Evolutionary conservation across 495 filamentous ascomycete genomes (phyloP).

Genomic region (Hypoxylon intermedium): DNA sequence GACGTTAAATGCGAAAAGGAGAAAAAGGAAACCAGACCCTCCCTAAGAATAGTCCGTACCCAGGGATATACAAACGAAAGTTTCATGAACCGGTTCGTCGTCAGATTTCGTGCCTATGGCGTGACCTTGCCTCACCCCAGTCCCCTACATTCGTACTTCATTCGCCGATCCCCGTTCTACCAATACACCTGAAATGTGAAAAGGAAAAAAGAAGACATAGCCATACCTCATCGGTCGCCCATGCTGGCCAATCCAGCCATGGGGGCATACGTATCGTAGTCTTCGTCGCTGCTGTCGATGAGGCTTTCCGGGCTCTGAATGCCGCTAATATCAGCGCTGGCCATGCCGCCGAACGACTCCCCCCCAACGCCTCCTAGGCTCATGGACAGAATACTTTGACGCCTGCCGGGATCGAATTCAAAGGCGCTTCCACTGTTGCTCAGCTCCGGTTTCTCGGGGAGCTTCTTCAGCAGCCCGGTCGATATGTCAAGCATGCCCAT

Average conservation of each 20-base stretch:
- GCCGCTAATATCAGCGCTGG: constrained; percentile 51
- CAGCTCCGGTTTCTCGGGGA: constrained; percentile 63
- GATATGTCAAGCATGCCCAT: constrained; percentile 74
- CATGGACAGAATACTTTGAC: constrained; percentile 46
- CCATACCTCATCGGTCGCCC: constrained; percentile 31
- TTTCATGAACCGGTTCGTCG: constrained; percentile 35
- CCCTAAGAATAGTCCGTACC: constrained; percentile 8
- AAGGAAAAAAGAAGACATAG: constrained; percentile 10
- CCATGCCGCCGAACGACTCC: constrained; percentile 41
- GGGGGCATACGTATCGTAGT: constrained; percentile 42
- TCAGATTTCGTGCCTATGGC: constrained; percentile 44
- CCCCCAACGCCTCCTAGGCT: constrained; percentile 25
- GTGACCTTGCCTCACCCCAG: constrained; percentile 42
- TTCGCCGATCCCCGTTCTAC: constrained; percentile 26
- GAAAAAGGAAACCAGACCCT: constrained; percentile 11
- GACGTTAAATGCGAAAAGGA: constrained; percentile 10
- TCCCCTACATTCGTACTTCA: constrained; percentile 37
- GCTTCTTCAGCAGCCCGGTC: constrained; percentile 60
- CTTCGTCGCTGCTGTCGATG: constrained; percentile 54
- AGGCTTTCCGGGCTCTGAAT: constrained; percentile 53
- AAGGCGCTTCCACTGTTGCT: constrained; percentile 52
- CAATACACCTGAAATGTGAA: constrained; percentile 10
- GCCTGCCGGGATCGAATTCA: constrained; percentile 51
- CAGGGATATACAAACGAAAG: constrained; percentile 18
- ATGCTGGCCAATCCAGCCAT: constrained; percentile 40